phyloP scores from a whole-genome alignment of 495 filamentous ascomycete genomes.

The Amorphotheca resinae region DNA sequence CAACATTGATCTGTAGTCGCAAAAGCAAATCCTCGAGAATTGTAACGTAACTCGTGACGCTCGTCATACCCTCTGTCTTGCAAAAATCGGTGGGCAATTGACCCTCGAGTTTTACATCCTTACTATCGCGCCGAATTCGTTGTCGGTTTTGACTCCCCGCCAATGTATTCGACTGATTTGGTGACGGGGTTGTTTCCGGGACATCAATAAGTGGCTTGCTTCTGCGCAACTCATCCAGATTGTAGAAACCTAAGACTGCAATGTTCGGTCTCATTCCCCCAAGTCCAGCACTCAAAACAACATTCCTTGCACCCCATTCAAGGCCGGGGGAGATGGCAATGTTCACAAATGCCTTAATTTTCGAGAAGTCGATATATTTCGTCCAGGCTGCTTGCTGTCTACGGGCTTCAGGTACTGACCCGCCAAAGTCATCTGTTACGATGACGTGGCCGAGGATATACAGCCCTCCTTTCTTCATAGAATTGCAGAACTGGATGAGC shows the following conservation, averaged over 20 bases:
- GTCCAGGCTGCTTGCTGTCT: constrained; percentile 72
- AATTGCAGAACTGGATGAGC: constrained; percentile 84
- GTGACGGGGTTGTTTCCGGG: constrained; percentile 22
- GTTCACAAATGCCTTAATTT: constrained; percentile 82
- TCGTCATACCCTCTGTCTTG: constrained; percentile 48
- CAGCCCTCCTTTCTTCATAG: constrained; percentile 74
- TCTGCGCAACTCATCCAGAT: constrained; percentile 51
- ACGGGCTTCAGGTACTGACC: constrained; percentile 67
- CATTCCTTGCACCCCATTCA: constrained; percentile 78
- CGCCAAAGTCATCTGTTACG: constrained; percentile 68
- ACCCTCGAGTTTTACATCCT: constrained; percentile 19
- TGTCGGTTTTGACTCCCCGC: constrained; percentile 14
- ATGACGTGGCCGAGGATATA: constrained; percentile 84
- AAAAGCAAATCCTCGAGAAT: constrained; percentile 73
- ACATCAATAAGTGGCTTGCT: constrained; percentile 23
- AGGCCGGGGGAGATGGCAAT: constrained; percentile 67
- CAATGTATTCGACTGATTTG: constrained; percentile 13
- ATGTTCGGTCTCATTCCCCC: constrained; percentile 92
- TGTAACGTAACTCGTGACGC: constrained; percentile 59
- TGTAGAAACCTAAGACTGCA: constrained; percentile 61
- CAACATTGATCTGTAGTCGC: constrained; percentile 72
- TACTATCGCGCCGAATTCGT: constrained; percentile 29
- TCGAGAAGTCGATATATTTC: constrained; percentile 75
- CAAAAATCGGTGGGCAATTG: constrained; percentile 49
- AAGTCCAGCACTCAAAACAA: constrained; percentile 68